These are phyloP conservation scores for Globisporangium nagaii DNA, from an alignment of 352 stramenopile genomes.

Conservation along the genomic window DNA sequence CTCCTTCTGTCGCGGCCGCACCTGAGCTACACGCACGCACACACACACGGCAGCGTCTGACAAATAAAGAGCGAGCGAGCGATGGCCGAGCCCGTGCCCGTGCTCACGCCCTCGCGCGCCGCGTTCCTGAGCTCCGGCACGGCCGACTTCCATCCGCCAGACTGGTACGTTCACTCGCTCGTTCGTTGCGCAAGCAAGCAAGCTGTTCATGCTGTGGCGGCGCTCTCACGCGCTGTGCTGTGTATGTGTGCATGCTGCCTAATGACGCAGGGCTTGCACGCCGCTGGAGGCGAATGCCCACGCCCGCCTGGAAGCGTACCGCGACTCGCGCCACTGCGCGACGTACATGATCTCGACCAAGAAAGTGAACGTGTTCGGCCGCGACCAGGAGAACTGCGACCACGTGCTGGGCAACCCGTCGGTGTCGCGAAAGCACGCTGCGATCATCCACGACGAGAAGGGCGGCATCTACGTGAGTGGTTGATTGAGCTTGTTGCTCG, in stretches of 20 bases:
- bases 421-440: constrained; percentile 82
- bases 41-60: neutral
- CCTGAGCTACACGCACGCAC: neutral
- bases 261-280: constrained; percentile 43
- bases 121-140: constrained; percentile 78
- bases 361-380: constrained; percentile 77
- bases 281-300: constrained; percentile 63
- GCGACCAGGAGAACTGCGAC: constrained; percentile 82
- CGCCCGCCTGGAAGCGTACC: constrained; percentile 68
- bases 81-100: constrained; percentile 19
- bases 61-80: constrained; percentile 3
- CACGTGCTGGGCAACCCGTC: constrained; percentile 85
- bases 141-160: constrained; percentile 68
- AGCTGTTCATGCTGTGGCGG: too few relatives aligned
- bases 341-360: constrained; percentile 86
- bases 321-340: constrained; percentile 69
- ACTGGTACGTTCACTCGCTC: constrained; percentile 35
- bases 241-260: neutral
- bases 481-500: too few relatives aligned
- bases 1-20: neutral
- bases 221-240: neutral
- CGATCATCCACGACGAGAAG: constrained; percentile 74
- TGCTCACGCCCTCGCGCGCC: constrained; percentile 48
- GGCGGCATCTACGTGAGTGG: constrained; percentile 78
- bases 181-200: neutral